These are phyloP conservation scores for Posidonia oceanica DNA, from an alignment of 116 monocot genomes.

Conservation along the genomic window DNA sequence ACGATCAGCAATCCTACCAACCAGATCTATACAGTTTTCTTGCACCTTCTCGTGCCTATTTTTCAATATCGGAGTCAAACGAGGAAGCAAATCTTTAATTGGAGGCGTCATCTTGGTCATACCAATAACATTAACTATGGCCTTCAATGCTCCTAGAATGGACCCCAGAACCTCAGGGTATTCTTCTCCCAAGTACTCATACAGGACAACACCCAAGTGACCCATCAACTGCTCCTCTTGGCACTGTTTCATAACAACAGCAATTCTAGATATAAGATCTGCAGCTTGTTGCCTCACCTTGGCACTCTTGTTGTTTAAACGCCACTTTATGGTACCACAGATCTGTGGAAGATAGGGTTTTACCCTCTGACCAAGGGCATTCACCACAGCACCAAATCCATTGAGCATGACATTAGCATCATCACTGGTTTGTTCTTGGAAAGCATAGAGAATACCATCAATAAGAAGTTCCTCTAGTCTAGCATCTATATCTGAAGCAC, in stretches of 20 bases:
- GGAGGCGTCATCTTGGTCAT: slow-evolving; percentile 97
- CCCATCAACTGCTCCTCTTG: slow-evolving; percentile 96
- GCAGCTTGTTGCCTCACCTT: slow-evolving; percentile 98
- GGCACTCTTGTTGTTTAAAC: slow-evolving; percentile 93
- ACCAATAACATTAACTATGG: slow-evolving; percentile 90
- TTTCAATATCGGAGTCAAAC: slow-evolving; percentile 74
- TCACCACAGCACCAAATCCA: slow-evolving; percentile 90
- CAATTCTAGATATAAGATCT: slow-evolving; percentile 91
- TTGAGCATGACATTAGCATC: slow-evolving; percentile 97
- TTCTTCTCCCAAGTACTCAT: slow-evolving; percentile 91
- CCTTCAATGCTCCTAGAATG: slow-evolving; percentile 76
- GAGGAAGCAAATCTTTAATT: slow-evolving; percentile 83
- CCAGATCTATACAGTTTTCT: slow-evolving; percentile 89
- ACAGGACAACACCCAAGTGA: slow-evolving; percentile 91
- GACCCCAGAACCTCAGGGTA: slow-evolving; percentile 90
- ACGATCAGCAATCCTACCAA: slow-evolving; percentile 90
- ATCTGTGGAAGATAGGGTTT: slow-evolving; percentile 95
- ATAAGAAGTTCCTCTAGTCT: slow-evolving; percentile 85
- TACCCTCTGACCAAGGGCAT: slow-evolving; percentile 76
- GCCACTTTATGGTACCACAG: slow-evolving; percentile 97
- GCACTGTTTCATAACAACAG: slow-evolving; percentile 98
- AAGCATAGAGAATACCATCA: slow-evolving; percentile 86
- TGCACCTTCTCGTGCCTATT: slow-evolving; percentile 90
- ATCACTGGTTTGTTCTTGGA: slow-evolving; percentile 90
- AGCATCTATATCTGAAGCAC: slow-evolving; percentile 87